A percentile compares a stretch with the other conserved stretches of the same genome.
Conservation (phyloP, 2,329 filamentous ascomycete genomes). For the Madurella mycetomatis region DNA sequence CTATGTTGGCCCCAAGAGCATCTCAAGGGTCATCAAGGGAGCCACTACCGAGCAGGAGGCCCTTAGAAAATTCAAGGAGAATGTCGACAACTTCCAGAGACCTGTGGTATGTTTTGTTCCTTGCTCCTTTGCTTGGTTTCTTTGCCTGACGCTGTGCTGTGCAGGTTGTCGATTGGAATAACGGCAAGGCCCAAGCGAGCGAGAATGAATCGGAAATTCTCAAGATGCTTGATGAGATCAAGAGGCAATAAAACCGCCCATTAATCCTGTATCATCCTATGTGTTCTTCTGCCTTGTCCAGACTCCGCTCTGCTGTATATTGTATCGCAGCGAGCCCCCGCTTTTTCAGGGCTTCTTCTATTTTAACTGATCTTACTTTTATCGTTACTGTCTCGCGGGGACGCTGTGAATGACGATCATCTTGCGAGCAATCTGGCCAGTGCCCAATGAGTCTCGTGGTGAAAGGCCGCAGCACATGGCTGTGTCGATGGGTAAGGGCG, state of each 20-base stretch:
- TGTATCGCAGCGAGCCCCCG: not conserved
- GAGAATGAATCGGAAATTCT: constrained; percentile 86
- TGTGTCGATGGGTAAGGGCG: too few species aligned
- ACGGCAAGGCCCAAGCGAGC: constrained; percentile 73
- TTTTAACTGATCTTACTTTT: too few species aligned
- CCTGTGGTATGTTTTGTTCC: constrained; percentile 62
- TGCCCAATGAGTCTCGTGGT: too few species aligned
- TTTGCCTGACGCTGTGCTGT: constrained; percentile 1
- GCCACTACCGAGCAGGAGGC: constrained; percentile 73
- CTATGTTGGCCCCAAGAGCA: constrained; percentile 58
- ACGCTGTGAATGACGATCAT: too few species aligned
- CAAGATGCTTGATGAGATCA: constrained; percentile 64
- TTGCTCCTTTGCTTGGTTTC: not conserved
- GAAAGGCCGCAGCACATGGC: too few species aligned
- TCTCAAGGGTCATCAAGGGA: constrained; percentile 62
- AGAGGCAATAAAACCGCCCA: not conserved
- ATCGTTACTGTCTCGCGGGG: too few species aligned
- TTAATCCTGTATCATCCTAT: not conserved
- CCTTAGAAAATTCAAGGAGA: constrained; percentile 70
- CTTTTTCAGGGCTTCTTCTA: too few species aligned
- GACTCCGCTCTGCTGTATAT: not conserved
- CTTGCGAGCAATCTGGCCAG: too few species aligned
- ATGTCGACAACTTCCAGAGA: constrained; percentile 61
- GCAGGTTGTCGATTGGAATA: constrained; percentile 83
- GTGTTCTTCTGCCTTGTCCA: not conserved